Conservation (phyloP, 2,329 filamentous ascomycete species). For the Neopestalotiopsis sp. region DNA sequence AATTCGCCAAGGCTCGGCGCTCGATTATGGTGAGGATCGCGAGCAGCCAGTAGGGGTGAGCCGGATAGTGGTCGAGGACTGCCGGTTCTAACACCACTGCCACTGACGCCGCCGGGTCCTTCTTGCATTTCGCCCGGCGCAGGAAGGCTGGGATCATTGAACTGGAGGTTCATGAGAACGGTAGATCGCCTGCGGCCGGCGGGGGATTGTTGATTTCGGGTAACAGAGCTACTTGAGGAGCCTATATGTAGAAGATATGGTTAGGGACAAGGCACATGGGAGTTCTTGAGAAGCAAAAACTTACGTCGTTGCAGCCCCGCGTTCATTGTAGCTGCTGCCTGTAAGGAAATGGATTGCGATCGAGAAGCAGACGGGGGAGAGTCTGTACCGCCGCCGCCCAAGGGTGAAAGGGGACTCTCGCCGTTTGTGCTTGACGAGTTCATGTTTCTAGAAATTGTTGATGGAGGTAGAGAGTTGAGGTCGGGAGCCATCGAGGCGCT, state of each 20-base stretch:
- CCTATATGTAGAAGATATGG: conserved; percentile 36
- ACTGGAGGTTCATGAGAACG: conserved; percentile 74
- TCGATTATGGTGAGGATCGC: conserved; percentile 68
- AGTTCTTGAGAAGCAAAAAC: conserved; percentile 28
- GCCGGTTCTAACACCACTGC: conserved; percentile 32
- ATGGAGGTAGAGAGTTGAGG: conserved; percentile 63
- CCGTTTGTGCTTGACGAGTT: conserved; percentile 36
- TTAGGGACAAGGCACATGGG: neutral
- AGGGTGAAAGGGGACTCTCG: conserved; percentile 32
- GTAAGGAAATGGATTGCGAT: conserved; percentile 72
- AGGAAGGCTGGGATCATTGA: conserved; percentile 73
- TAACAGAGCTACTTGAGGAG: conserved; percentile 59
- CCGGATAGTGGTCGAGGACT: conserved; percentile 54
- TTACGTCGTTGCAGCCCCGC: conserved; percentile 71
- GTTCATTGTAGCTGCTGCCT: conserved; percentile 79
- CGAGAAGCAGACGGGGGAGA: conserved; percentile 67
- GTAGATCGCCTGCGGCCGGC: conserved; percentile 68
- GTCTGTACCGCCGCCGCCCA: conserved; percentile 43
- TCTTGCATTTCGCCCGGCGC: conserved; percentile 72
- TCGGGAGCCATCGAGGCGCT: conserved; percentile 55
- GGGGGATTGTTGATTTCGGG: conserved; percentile 50
- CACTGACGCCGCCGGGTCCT: conserved; percentile 39
- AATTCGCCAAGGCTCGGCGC: conserved; percentile 77
- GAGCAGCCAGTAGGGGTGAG: conserved; percentile 49
- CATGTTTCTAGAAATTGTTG: conserved; percentile 40